Evolutionary conservation across 768 basidiomycete genomes (phyloP), one percentile per base, ranked within the genome.

Genomic region (Leccinum subtestaceum): DNA sequence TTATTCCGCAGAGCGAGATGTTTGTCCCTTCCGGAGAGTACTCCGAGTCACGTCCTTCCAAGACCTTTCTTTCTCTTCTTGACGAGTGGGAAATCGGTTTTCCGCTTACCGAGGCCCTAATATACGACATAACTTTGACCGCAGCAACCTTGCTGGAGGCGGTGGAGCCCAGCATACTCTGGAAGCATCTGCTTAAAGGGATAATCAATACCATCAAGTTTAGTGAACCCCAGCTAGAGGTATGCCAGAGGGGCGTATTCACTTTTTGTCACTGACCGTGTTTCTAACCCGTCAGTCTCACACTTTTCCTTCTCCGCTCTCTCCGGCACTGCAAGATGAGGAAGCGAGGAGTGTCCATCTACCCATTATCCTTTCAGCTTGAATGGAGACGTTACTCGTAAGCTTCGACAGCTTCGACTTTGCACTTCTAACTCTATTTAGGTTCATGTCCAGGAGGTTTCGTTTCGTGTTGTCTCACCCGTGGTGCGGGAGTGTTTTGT

Each of bases 81-180:
- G 97, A 99, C 73, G 96, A 97, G 72, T 98, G 93, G 91, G 97
- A 98, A 71, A 88, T 98, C 48, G 96, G 96, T 7, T 84, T 82
- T 7, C 79, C 82, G 0, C 72, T 99, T 29, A 94, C 94, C 0
- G 88, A 93, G 43, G 79, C 78, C 7, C 75, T 98, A 53, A 83
- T 91, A 10, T 84, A 90, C 64, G 91, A 96, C 64, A 81, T 92
- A 38, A 80, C 80, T 15, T 86, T 91, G 81, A 94, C 95, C 1
- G 93, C 92, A 0, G 88, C 83, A 61, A 91, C 92, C 2, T 77
- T 99, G 0, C 93, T 95, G 63, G 95, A 98, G 72, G 88, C 91
- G 17, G 82, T 90, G 17, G 97, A 98, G 60, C 97, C 95, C 3
- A 83, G 84, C 55, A 78, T 93, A 46, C 77, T 94, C 5, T 99